A percentile compares a stretch with the other conserved stretches of the same genome.
phyloP scores from a whole-genome alignment of 2,329 filamentous ascomycete species.

The Rhinocladiella mackenziei region DNA sequence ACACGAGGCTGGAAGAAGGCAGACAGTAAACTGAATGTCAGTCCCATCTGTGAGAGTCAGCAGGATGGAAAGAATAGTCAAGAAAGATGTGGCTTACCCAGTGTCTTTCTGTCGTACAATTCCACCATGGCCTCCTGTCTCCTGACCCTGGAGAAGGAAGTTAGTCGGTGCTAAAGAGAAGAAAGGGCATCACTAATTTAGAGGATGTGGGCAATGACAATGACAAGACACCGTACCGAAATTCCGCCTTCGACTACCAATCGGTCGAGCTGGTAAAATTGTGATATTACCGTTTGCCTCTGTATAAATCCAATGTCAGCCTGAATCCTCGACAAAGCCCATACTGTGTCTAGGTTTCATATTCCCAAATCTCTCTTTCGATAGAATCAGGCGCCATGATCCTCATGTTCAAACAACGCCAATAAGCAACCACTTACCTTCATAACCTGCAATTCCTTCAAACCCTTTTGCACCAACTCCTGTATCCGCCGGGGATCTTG shows the following conservation, averaged over 20 bases:
- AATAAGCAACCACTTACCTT: slow-evolving; percentile 61
- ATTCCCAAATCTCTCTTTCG: neutral
- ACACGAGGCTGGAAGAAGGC: slow-evolving; percentile 7
- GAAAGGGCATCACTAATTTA: neutral
- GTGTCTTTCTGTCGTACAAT: slow-evolving; percentile 74
- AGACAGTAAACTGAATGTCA: slow-evolving; percentile 7
- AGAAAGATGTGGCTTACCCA: slow-evolving; percentile 57
- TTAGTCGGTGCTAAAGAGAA: slow-evolving; percentile 16
- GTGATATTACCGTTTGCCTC: slow-evolving; percentile 92
- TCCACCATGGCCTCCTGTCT: slow-evolving; percentile 61
- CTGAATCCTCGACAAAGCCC: neutral
- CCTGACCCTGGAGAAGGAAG: slow-evolving; percentile 56
- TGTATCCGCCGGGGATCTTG: slow-evolving; percentile 73
- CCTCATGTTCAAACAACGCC: neutral
- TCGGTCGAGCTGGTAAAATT: slow-evolving; percentile 88
- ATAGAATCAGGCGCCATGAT: neutral
- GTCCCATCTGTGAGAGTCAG: slow-evolving; percentile 22
- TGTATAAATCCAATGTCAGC: slow-evolving; percentile 47
- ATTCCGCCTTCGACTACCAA: slow-evolving; percentile 88
- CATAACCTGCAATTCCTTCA: slow-evolving; percentile 81
- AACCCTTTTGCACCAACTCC: slow-evolving; percentile 80
- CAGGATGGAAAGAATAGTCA: neutral
- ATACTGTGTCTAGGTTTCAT: no score
- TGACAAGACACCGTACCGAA: slow-evolving; percentile 53
- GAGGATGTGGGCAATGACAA: slow-evolving; percentile 11